Base-by-base conservation (phyloP, 192 early-diverging fungal genomes). In the Cetraspora pellucida region DNA sequence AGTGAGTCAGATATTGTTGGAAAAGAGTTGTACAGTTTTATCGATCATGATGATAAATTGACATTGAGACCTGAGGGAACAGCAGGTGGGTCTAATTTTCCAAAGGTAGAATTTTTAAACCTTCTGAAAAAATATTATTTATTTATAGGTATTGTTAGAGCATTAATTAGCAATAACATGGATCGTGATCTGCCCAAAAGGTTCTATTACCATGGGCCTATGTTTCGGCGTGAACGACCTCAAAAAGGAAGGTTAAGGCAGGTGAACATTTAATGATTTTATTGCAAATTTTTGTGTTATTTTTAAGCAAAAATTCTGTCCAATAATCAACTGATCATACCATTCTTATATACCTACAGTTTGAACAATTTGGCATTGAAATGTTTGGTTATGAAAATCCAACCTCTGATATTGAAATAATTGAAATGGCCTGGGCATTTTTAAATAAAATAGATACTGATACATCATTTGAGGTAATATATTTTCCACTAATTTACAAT, bases 21-120 rank as follows among this genome's bases (percentile, higher is more conserved):
- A 19, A 92, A 92, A 57, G 91, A 92, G 75, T 76, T 92, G 28
- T 92, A 90, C 81, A 88, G 81, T 45, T 91, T 92, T 64, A 80
- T 81, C 10, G 89, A 90, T 79, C 86, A 88, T 59, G 85, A 88
- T 60, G 79, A 82, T 19, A 67, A 83, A 71, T 81, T 92, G 81
- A 89, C 88, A 0, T 84, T 92, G 87, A 87, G 90, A 6, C 91
- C 91, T 0, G 91, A 92, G 59, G 91, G 90, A 17, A 92, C 91
- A 2, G 91, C 91, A 6, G 78, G 80, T 59, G 46, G 27, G 30
- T 14, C 13, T 10, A 28, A 60, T 60, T 30, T 30, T 60, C 25
- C 25, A 27, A 30, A 60, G 9, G 7, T 37, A 37, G 37, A n/a
- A n/a, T 1, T 37, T 60, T 16, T 13, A 28, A 14, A 60, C 3